Evolutionary conservation across 352 stramenopile genomes (phyloP), one percentile per base, ranked within the genome.

Genomic region (Pythium apleroticum): DNA sequence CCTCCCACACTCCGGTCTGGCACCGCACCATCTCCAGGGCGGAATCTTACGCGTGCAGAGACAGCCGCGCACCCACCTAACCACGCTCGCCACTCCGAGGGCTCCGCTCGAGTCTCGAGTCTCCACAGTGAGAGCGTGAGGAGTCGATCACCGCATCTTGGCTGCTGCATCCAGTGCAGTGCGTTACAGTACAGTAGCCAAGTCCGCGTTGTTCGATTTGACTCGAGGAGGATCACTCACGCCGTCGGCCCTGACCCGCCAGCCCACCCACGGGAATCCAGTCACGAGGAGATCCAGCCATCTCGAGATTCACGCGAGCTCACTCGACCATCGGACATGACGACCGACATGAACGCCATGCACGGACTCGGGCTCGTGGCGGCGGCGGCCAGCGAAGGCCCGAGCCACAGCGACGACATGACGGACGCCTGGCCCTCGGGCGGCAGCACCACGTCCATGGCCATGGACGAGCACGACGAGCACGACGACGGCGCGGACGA

Each of bases 1-100:
- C n/a, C n/a, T n/a, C n/a, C n/a, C n/a, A n/a, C n/a, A n/a, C n/a
- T n/a, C n/a, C n/a, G n/a, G n/a, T n/a, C n/a, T n/a, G 35, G 15
- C 17, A 41, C 11, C 35, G 15, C 35, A 20, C 20, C 49, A 15
- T 12, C 14, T 20, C 22, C 22, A 28, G 10, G 22, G n/a, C 24
- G 25, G 55, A 61, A 61, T 61, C 55, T 61, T 61, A 50, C 39
- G 55, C 41, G 55, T 10, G 31, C 33, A 61, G 55, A 61, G 55
- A 61, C 24, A 50, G 55, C 25, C 55, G 55, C 55, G 55, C 46
- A 49, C 25, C 57, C 33, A 57, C 46, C 46, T 65, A 50, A 50
- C 55, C 37, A 22, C 39, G n/a, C 55, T 12, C 39, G n/a, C 41
- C 41, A 33, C 30, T 33, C 30, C 5, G 30, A 33, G 30, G 5